Evolutionary conservation across 176 grass and related monocot species (phyloP), one percentile per base, ranked within the genome.

Genomic region (Chrysopogon serrulatus): DNA sequence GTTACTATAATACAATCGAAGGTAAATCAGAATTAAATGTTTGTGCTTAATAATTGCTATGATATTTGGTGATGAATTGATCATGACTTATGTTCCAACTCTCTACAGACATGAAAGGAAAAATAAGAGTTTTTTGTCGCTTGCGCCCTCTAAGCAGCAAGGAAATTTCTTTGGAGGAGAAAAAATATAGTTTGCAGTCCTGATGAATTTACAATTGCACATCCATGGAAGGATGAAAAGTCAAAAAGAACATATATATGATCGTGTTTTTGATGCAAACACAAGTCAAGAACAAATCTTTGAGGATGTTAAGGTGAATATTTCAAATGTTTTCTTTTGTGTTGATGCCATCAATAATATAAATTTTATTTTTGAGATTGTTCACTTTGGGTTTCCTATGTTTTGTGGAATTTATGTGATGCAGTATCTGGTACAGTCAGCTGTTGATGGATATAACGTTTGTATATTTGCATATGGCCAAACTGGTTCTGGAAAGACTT

Each of bases 381-480:
- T 77, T 65, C 17, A 81, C 21, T 28, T 23, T 54, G 43, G 12
- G 4, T 71, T 70, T 49, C 5, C 68, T 84, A 57, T 84, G 35
- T 7, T 80, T n/a, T 47, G 27, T n/a, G 35, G 68, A 2, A 82
- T 77, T 42, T 41, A 28, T 76, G 69, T 92, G 62, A 32, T 91
- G 83, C 93, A 99, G 97, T 96, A 99, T 86, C 81, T 99, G 40
- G 91, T 99, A 72, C 97, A 99, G 82, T 99, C 97, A 24, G 97
- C 97, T 51, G 97, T 99, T 72, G 97, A 99, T 86, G 97, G 97
- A 83, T 99, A 94, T 79, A 99, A 99, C 87, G 97, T 99, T 10
- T 99, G 97, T 80, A 99, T 99, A 85, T 99, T 99, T 94, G 97
- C 97, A 15, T 99, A 99, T 81, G 97, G 97, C 2, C 97, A 99